Evolutionary conservation across 1,284 basidiomycete genomes (phyloP).

Genomic region (Fomitopsis betulina): DNA sequence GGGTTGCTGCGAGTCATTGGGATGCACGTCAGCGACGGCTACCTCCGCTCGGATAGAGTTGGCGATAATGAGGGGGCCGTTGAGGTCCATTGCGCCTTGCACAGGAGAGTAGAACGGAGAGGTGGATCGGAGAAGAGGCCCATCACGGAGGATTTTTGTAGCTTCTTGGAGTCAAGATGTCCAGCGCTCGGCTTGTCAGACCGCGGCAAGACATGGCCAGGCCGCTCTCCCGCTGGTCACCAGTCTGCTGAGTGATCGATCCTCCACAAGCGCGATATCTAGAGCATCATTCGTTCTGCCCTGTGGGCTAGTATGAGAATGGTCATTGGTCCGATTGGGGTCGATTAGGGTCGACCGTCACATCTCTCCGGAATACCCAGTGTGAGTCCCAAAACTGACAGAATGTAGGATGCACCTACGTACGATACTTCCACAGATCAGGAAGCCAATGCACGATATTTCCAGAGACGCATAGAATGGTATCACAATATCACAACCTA

Average conservation of each 20-base stretch:
- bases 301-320: not conserved
- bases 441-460: not conserved
- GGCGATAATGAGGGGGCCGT: not conserved
- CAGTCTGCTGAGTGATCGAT: not conserved
- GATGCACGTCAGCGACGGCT: not conserved
- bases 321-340: not conserved
- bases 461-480: not conserved
- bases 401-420: not conserved
- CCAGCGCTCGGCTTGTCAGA: not conserved
- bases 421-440: not conserved
- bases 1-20: not conserved
- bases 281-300: not conserved
- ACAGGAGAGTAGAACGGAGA: not conserved
- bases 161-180: not conserved
- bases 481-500: conserved; percentile 1
- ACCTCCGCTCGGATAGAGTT: not conserved
- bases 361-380: not conserved
- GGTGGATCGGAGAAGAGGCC: not conserved
- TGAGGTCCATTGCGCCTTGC: not conserved
- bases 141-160: not conserved
- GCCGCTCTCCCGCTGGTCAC: not conserved
- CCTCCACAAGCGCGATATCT: not conserved
- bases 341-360: too few relatives aligned
- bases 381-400: not conserved
- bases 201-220: not conserved